These are phyloP conservation scores for Stagonosporopsis rhizophila DNA, from an alignment of 2,329 filamentous ascomycete genomes.

Conservation along the genomic window DNA sequence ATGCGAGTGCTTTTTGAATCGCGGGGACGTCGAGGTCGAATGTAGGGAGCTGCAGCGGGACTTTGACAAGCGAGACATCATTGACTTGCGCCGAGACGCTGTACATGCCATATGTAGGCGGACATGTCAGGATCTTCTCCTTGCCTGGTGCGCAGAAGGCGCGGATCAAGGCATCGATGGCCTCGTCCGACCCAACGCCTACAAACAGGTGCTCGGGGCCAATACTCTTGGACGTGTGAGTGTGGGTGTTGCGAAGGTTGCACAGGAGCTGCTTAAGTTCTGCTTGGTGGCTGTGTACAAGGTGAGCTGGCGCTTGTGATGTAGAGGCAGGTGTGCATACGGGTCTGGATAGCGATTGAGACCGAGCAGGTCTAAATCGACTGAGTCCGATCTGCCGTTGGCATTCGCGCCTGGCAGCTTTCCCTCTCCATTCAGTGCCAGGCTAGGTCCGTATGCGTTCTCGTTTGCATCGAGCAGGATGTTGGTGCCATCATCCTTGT, in stretches of 20 bases:
- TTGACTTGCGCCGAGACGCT: constrained; percentile 92
- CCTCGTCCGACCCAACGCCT: constrained; percentile 95
- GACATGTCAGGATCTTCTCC: constrained; percentile 93
- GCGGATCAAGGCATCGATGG: constrained; percentile 90
- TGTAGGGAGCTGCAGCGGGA: constrained; percentile 77
- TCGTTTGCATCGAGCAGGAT: constrained; percentile 97
- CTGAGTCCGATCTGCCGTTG: constrained; percentile 48
- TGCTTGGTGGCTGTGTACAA: constrained; percentile 70
- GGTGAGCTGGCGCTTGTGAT: background rate
- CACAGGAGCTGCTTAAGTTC: constrained; percentile 88
- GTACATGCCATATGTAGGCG: constrained; percentile 99
- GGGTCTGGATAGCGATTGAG: constrained; percentile 96
- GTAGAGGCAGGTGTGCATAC: constrained; percentile 42
- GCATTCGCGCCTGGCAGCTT: constrained; percentile 55
- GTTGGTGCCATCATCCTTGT: constrained; percentile 97
- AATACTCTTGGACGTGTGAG: constrained; percentile 76
- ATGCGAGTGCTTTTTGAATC: constrained; percentile 70
- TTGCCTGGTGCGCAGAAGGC: constrained; percentile 88
- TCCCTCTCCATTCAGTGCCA: constrained; percentile 61
- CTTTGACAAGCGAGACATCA: constrained; percentile 83
- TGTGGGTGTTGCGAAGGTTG: constrained; percentile 82
- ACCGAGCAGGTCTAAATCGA: constrained; percentile 76
- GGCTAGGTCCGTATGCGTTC: constrained; percentile 89
- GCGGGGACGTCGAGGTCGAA: constrained; percentile 76
- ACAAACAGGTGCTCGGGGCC: constrained; percentile 88